Conservation (phyloP, 2,329 filamentous ascomycete species). For the Gyromitra esculenta region DNA sequence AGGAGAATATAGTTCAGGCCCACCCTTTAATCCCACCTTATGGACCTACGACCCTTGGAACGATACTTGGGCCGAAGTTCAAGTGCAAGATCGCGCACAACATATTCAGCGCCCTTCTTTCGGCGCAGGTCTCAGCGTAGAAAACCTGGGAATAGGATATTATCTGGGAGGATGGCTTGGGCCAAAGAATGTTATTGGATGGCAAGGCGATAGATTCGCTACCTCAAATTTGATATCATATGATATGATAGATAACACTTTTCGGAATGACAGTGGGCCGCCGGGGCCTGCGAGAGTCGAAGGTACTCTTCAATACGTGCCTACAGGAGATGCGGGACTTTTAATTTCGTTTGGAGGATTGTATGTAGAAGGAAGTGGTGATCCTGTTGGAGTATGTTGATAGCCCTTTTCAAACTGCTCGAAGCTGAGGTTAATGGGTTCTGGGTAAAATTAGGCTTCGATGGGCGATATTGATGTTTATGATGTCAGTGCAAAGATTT, state of each 20-base stretch:
- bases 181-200: slow-evolving; percentile 66
- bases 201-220: slow-evolving; percentile 64
- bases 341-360: slow-evolving; percentile 72
- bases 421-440: slow-evolving; percentile 1
- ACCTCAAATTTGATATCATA: slow-evolving; percentile 68
- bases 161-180: slow-evolving; percentile 73
- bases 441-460: slow-evolving; percentile 59
- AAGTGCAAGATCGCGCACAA: slow-evolving; percentile 13
- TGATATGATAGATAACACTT: slow-evolving; percentile 66
- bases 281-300: slow-evolving; percentile 68
- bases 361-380: slow-evolving; percentile 64
- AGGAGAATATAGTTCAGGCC: slow-evolving; percentile 64
- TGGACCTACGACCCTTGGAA: slow-evolving; percentile 69
- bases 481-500: slow-evolving; percentile 69
- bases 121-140: slow-evolving; percentile 68
- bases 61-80: slow-evolving; percentile 67
- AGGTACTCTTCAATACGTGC: slow-evolving; percentile 70
- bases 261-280: slow-evolving; percentile 67
- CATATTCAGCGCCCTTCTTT: slow-evolving; percentile 66
- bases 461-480: slow-evolving; percentile 69
- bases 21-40: slow-evolving; percentile 65
- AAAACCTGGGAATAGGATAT: slow-evolving; percentile 68
- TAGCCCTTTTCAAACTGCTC: slow-evolving; percentile 53
- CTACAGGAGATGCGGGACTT: slow-evolving; percentile 69
- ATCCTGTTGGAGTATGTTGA: slow-evolving; percentile 54